Evolutionary conservation across 805 yeast species (phyloP), one percentile per base, ranked within the genome.

Genomic region (Starmera caribaea): DNA sequence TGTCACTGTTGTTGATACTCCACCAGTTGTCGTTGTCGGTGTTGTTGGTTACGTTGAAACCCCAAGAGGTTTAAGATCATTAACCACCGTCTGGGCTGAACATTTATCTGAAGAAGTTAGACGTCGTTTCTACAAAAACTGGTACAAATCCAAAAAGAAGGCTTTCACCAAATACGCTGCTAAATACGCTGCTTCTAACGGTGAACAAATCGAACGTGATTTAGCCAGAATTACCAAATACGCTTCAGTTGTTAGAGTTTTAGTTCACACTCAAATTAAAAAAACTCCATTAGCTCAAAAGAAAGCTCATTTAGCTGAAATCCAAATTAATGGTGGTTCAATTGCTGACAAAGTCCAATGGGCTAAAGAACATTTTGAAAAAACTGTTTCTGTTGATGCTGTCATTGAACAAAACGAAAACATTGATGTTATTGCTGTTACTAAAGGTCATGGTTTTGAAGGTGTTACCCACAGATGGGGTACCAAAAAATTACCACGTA

Each of bases 391-490:
- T 53, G 95, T 92, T 62, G 86, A 83, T 74, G 70, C 94, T 59
- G 97, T 92, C 63, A 83, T 92, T 69, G 98, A 90, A 80, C 95
- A 92, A 78, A 85, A 88, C 76, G 98, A 92, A 81, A 81, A 85
- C 82, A 81, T 92, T 61, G 99, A 92, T 64, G 97, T 86, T 63
- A 83, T 92, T 65, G 99, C 97, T 66, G 95, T 92, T 66, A 92
- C 98, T 83, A 90, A 85, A 81, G 99, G 99, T 92, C 96, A 92
- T 81, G 99, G 99, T 81, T 89, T 85, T 87, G 98, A 92, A 77
- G 99, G 99, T 89, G 97, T 90, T 65, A 92, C 99, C 79, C 96
- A 89, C 88, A 87, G 99, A 86, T 92, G 97, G 97, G 99, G 99
- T 71, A 92, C 98, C 84, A 94, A 89, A 89, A 89, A 84, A 81